Evolutionary conservation across 768 basidiomycete species (phyloP), one percentile per base, ranked within the genome.

Genomic region (Cystoderma amianthinum): DNA sequence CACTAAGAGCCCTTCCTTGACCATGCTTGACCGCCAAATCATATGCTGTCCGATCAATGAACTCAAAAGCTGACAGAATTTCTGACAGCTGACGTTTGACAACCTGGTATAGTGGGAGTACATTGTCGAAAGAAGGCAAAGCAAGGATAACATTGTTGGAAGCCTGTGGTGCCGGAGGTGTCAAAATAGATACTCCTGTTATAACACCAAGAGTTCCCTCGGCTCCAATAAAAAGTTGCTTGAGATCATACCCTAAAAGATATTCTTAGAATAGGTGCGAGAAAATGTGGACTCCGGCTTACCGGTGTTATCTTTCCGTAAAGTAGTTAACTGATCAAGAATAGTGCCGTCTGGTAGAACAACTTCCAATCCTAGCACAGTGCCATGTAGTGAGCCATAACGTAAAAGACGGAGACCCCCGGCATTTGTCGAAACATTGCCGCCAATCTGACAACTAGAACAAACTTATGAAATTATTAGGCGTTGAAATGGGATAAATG

Each of bases 271-370:
- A 41, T 25, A 25, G 9, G 25, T 41, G 35, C 12, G 15, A 12
- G 15, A 10, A 38, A 16, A 18, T 11, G 20, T 10, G 16, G 34
- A 5, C 6, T 36, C 3, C 21, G 3, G 53, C 75, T 37, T 45
- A 88, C 93, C 94, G 2, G 96, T 98, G 58, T 98, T 98, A 61
- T 98, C 96, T 64, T 99, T 99, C 38, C 96, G 78, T 42, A 98
- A 62, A 9, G 88, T 81, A n/a, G 88, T 82, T 20, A 97, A 66
- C 48, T 89, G 84, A 54, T 95, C 82, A 45, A 97, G 74, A 39
- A 99, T 73, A 18, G 89, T 90, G 19, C 92, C 95, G 53, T 98
- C 91, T 2, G 96, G 88, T 15, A 98, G 69, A 7, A 98, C 96
- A 16, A 94, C 92, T 59, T 99, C 96, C 11, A 99, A 71, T 15